Conservation (phyloP, 306 rosid species). For the Cotoneaster glaucophyllus region DNA sequence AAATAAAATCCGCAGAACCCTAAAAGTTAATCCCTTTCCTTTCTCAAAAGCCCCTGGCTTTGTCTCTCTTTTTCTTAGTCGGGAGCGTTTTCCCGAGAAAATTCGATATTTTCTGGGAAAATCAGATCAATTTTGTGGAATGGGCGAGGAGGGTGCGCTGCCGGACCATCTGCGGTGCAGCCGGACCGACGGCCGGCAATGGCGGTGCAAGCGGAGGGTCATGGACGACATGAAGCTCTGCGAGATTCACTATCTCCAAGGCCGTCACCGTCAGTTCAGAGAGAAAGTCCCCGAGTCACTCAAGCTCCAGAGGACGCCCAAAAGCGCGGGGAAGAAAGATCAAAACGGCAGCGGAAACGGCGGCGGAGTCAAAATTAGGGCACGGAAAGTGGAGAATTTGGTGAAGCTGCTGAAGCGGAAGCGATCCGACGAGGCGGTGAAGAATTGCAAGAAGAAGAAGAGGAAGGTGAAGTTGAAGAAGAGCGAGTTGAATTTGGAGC, state of each 20-base stretch:
- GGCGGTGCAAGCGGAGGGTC: conserved; percentile 88
- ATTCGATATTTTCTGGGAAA: conserved; percentile 26
- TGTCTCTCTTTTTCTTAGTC: neutral
- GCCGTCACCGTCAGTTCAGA: conserved; percentile 70
- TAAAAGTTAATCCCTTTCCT: neutral
- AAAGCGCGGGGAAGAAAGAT: conserved; percentile 22
- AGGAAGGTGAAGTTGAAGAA: conserved; percentile 37
- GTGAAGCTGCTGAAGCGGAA: conserved; percentile 49
- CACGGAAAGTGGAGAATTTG: conserved; percentile 33
- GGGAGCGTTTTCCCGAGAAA: neutral
- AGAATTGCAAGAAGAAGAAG: conserved; percentile 12
- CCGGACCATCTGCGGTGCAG: conserved; percentile 81
- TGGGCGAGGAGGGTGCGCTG: conserved; percentile 39
- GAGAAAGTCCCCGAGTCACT: conserved; percentile 86
- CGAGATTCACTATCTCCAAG: conserved; percentile 85
- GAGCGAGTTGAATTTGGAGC: conserved; percentile 65
- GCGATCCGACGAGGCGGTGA: conserved; percentile 32
- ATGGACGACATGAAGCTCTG: conserved; percentile 79
- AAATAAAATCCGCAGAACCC: conserved; percentile 8
- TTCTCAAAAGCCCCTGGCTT: neutral
- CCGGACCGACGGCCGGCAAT: conserved; percentile 88
- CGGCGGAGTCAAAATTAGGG: conserved; percentile 53
- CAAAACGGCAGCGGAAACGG: conserved; percentile 31
- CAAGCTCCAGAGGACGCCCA: conserved; percentile 59
- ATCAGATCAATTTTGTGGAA: conserved; percentile 17